phyloP scores from a whole-genome alignment of 345 rosid genomes.

The Citrus sinensis region DNA sequence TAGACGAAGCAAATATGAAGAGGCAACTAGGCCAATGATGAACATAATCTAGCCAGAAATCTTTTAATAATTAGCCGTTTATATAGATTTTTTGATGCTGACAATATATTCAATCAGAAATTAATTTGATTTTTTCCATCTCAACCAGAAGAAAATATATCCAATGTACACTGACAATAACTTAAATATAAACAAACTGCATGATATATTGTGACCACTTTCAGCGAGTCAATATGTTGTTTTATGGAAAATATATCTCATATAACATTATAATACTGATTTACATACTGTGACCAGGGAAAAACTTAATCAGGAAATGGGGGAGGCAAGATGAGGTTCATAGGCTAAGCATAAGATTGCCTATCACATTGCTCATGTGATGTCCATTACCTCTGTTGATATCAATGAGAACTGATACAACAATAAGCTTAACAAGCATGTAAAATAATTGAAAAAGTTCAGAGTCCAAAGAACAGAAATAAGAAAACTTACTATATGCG shows the following conservation, averaged over 20 bases:
- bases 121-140: neutral
- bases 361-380: conserved; percentile 53
- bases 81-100: neutral
- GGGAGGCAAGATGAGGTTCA: neutral
- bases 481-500: conserved; percentile 60
- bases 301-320: neutral
- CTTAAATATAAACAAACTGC: neutral
- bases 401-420: neutral
- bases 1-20: neutral
- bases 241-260: neutral
- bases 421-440: neutral
- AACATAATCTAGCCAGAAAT: neutral
- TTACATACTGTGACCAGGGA: neutral
- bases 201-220: neutral
- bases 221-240: neutral
- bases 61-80: neutral
- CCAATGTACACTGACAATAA: neutral
- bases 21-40: neutral
- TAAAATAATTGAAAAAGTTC: neutral
- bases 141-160: neutral
- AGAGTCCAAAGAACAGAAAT: neutral
- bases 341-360: conserved; percentile 14
- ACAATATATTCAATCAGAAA: neutral
- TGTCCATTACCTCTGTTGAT: neutral
- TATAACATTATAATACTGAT: neutral